A percentile compares a stretch with the other conserved stretches of the same genome.
phyloP scores from a whole-genome alignment of 2,329 filamentous ascomycete genomes.

The Aspergillus tamarii region DNA sequence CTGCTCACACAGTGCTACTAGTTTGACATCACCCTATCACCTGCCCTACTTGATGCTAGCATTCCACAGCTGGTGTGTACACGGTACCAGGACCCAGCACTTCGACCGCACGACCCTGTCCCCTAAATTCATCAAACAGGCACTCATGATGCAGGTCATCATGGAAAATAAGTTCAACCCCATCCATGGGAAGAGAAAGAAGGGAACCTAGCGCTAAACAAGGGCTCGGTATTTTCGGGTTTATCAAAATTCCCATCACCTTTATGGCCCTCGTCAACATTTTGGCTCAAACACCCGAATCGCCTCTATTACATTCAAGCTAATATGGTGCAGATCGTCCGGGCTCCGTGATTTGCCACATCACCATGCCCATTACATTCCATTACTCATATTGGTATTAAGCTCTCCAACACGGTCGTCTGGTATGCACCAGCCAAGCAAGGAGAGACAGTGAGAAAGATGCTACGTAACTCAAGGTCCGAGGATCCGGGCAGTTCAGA shows the following conservation, averaged over 20 bases:
- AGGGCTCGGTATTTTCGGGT: conserved; percentile 6
- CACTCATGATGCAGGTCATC: background rate
- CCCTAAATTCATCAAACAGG: background rate
- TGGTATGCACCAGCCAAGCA: conserved; percentile 24
- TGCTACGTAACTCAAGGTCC: conserved; percentile 1
- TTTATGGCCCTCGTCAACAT: background rate
- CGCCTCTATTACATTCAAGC: background rate
- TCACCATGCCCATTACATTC: conserved; percentile 17
- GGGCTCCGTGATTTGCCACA: conserved; percentile 8
- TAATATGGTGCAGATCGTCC: background rate
- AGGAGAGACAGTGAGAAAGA: conserved; percentile 16
- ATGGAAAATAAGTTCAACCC: background rate
- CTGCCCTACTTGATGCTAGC: conserved; percentile 19
- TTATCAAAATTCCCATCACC: background rate
- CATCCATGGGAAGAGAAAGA: background rate
- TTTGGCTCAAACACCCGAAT: background rate
- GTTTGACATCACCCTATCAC: conserved; percentile 25
- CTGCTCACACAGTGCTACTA: conserved; percentile 10
- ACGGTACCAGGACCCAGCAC: conserved; percentile 7
- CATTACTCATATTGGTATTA: conserved; percentile 19
- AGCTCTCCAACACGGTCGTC: conserved; percentile 14
- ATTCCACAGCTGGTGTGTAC: conserved; percentile 20
- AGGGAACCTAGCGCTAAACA: conserved; percentile 3
- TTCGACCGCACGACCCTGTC: conserved; percentile 1
- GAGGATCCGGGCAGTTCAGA: background rate